Conservation (phyloP, 306 rosid genomes). For the Parietaria judaica region DNA sequence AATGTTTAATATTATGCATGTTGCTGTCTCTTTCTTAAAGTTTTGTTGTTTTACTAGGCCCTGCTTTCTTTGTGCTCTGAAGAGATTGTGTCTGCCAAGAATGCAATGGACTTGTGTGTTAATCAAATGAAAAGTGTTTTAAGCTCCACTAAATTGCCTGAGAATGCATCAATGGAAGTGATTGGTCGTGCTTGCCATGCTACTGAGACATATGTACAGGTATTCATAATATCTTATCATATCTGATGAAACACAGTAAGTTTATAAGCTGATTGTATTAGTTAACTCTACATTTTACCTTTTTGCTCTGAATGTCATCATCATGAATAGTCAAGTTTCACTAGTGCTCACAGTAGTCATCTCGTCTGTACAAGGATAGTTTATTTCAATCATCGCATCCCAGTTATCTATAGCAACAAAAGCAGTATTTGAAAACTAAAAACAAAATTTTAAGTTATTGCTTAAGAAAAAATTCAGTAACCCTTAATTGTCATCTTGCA, state of each 20-base stretch:
- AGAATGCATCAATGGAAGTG: conserved; percentile 83
- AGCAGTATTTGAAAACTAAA: too few species aligned
- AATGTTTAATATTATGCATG: not conserved
- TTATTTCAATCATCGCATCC: too few species aligned
- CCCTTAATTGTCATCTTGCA: conserved; percentile 22
- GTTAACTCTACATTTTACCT: too few species aligned
- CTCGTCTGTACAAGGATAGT: too few species aligned
- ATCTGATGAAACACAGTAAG: too few species aligned
- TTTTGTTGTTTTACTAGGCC: conserved; percentile 48
- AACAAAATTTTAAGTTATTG: too few species aligned
- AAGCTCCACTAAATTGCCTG: conserved; percentile 79
- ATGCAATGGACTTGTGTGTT: conserved; percentile 85
- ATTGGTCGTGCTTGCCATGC: conserved; percentile 96
- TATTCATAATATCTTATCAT: conserved; percentile 13
- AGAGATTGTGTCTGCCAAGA: conserved; percentile 72
- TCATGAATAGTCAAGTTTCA: too few species aligned
- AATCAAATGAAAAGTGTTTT: conserved; percentile 89
- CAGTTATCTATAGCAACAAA: too few species aligned
- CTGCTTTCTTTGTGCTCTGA: conserved; percentile 88
- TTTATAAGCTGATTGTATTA: too few species aligned
- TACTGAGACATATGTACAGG: conserved; percentile 96
- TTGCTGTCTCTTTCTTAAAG: conserved; percentile 23
- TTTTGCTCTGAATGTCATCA: too few species aligned
- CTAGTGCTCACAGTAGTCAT: too few species aligned
- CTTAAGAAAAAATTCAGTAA: too few species aligned